phyloP scores from a whole-genome alignment of 1,139 yeast genomes.

The Kodamaea ohmeri region DNA sequence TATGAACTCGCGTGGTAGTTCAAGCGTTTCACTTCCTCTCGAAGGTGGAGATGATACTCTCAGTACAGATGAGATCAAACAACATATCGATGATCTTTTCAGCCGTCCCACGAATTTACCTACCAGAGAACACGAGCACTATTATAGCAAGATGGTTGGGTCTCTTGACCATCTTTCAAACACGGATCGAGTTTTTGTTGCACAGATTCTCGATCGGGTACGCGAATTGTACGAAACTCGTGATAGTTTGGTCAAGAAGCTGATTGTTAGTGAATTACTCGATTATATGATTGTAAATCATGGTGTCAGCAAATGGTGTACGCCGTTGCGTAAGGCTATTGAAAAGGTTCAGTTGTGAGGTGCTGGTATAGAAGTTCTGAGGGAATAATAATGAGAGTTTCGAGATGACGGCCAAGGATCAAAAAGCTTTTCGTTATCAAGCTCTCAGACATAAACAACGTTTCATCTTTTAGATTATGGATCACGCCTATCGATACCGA shows the following conservation, averaged over 20 bases:
- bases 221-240: constrained; percentile 13
- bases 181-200: constrained; percentile 20
- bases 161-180: constrained; percentile 17
- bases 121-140: constrained; percentile 35
- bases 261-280: constrained; percentile 25
- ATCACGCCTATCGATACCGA: too few species aligned
- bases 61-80: not conserved
- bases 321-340: constrained; percentile 50
- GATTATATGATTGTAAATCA: constrained; percentile 50
- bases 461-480: too few species aligned
- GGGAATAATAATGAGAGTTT: not conserved
- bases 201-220: constrained; percentile 14
- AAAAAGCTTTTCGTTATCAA: too few species aligned
- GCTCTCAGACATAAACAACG: too few species aligned
- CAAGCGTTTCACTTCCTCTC: constrained; percentile 6
- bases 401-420: too few species aligned
- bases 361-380: not conserved
- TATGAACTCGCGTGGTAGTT: constrained; percentile 11
- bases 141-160: constrained; percentile 29
- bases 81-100: constrained; percentile 13
- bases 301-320: constrained; percentile 56
- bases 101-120: constrained; percentile 26
- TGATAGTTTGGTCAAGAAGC: constrained; percentile 8
- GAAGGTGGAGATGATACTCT: constrained; percentile 7
- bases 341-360: constrained; percentile 23